Percentiles rank a stretch among this genome's conserved stretches.
These are phyloP conservation scores for Colletotrichum falcatum DNA, from an alignment of 2,329 filamentous ascomycete species.

Conservation along the genomic window DNA sequence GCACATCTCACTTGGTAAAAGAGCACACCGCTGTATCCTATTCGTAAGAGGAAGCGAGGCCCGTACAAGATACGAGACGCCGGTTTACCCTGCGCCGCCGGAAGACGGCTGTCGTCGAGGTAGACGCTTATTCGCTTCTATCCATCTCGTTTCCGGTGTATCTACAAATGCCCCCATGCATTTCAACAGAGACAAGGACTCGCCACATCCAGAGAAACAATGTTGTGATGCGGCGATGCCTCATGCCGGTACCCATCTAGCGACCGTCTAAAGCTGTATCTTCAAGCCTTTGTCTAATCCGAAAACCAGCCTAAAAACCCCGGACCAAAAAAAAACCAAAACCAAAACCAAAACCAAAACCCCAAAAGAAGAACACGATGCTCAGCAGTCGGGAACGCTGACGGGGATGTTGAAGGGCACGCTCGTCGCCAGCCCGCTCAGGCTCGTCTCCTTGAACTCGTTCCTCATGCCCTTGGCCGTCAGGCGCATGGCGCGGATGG, in stretches of 20 bases:
- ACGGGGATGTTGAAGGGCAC: conserved; percentile 63
- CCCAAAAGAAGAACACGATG: neutral
- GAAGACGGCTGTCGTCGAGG: neutral
- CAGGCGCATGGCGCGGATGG: conserved; percentile 62
- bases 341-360: too few relatives aligned
- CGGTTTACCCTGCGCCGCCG: neutral
- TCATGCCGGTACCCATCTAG: neutral
- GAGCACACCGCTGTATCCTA: neutral
- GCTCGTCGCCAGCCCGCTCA: conserved; percentile 63
- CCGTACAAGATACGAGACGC: neutral
- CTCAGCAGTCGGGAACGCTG: conserved; percentile 63
- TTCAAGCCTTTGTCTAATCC: neutral
- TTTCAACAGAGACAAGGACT: neutral
- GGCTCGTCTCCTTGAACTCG: conserved; percentile 65
- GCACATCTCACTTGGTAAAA: neutral
- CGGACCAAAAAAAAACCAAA: too few relatives aligned
- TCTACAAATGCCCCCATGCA: neutral
- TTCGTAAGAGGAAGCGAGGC: neutral
- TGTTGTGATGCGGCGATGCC: neutral
- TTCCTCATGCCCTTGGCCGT: conserved; percentile 65
- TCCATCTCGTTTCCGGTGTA: neutral
- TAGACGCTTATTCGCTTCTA: neutral
- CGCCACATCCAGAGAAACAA: neutral
- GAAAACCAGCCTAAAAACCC: neutral
- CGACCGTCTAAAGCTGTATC: neutral